Conservation (phyloP, 805 yeast genomes). For the Candida suzukii region DNA sequence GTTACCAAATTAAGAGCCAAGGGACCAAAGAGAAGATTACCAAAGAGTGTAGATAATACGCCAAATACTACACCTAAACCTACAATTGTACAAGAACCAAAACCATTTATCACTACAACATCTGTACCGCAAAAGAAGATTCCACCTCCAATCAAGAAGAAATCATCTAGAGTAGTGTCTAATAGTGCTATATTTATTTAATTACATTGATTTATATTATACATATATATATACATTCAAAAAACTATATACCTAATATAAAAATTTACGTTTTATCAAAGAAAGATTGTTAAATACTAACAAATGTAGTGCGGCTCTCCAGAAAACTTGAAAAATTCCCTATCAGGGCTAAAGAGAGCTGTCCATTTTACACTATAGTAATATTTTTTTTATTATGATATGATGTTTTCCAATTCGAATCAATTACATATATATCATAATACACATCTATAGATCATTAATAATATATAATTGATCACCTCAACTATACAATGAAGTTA, state of each 20-base stretch:
- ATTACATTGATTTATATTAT: not conserved
- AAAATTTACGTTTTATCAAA: too few relatives aligned
- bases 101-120: not conserved
- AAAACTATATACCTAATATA: not conserved
- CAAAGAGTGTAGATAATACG: slow-evolving; percentile 18
- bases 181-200: slow-evolving; percentile 1
- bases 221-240: too few relatives aligned
- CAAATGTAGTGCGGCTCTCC: not conserved
- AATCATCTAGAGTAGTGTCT: slow-evolving; percentile 14
- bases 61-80: not conserved
- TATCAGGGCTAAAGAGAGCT: too few relatives aligned
- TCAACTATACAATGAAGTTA: not conserved
- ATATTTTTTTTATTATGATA: too few relatives aligned
- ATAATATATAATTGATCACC: too few relatives aligned
- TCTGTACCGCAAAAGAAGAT: slow-evolving; percentile 8
- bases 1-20: slow-evolving; percentile 39
- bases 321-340: too few relatives aligned
- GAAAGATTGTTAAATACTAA: too few relatives aligned
- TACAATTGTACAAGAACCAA: not conserved
- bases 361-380: too few relatives aligned
- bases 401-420: too few relatives aligned
- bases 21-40: slow-evolving; percentile 47
- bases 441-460: too few relatives aligned
- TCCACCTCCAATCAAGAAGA: slow-evolving; percentile 21
- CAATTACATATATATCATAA: too few relatives aligned